Base-by-base conservation (phyloP, 2,329 filamentous ascomycete genomes). In the Didymella exigua region DNA sequence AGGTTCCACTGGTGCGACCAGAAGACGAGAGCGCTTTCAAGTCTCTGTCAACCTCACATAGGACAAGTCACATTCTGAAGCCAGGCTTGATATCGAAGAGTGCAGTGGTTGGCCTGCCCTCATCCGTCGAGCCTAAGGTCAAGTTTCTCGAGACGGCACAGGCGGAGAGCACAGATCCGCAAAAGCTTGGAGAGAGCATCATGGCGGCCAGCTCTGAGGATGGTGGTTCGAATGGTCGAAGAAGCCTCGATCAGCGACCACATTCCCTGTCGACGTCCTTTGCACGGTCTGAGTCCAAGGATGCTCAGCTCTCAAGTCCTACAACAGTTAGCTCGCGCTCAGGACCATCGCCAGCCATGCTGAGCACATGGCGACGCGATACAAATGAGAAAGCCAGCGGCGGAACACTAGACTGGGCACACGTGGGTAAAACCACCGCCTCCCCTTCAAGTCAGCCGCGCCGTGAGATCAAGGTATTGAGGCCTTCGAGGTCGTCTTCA, bases 1-100 rank as follows among this genome's bases (percentile, higher is more conserved):
- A 90, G 14, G 88, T 99, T 29, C 95, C 95, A 2, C 89, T 99
- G 62, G 92, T 96, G 34, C 86, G 95, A 24, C 95, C 95, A 0
- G 95, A 98, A 74, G 89, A 96, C 66, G 91, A 96, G 52, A 81
- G 80, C 3, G 77, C 86, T 0, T 98, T 96, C 78, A 95, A 89
- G 66, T 84, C 87, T 63, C 82, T 98, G 43, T 86, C 80, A 65
- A 92, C 89, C 1, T 81, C 81, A 36, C 78, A 72, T 27, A n/a
- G 29, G 24, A 29, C 13, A 10, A 30, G 21, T 9, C 19, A 46
- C 42, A 33, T 23, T 16, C 16, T 34, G 31, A 29, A 23, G 16
- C 23, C 18, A 42, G 30, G 29, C 18, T 21, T 14, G 6, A 5
- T 18, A 7, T 29, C 52, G 13, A 50, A 34, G 13, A 31, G 8